Percentiles rank a stretch among this genome's conserved stretches.
Conservation (phyloP, 202 grass and related monocot genomes). For the Cymbopogon flexuosus region DNA sequence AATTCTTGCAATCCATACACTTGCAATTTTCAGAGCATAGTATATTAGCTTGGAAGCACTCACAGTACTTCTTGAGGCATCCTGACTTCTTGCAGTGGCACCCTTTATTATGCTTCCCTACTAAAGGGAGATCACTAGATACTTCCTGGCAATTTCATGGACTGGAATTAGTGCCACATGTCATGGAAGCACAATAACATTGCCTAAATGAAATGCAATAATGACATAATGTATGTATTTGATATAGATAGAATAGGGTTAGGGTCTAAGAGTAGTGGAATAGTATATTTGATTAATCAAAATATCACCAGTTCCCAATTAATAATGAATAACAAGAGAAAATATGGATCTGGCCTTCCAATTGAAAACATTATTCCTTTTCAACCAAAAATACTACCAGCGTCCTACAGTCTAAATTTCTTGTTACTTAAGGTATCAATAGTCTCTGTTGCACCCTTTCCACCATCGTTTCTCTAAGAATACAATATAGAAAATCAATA, state of each 20-base stretch:
- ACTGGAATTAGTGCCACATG: constrained; percentile 27
- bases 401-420: background rate
- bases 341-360: background rate
- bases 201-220: constrained; percentile 14
- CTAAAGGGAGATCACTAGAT: constrained; percentile 59
- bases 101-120: constrained; percentile 97
- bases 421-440: background rate
- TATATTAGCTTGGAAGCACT: constrained; percentile 97
- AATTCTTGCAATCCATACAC: constrained; percentile 98
- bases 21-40: constrained; percentile 99
- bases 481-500: background rate
- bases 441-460: background rate
- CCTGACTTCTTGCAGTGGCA: constrained; percentile 99
- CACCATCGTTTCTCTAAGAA: background rate
- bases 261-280: background rate
- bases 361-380: constrained; percentile 16
- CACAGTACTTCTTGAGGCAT: constrained; percentile 97
- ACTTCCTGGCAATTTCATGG: constrained; percentile 55
- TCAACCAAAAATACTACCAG: constrained; percentile 15
- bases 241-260: background rate
- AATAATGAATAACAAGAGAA: background rate
- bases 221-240: background rate
- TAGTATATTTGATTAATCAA: background rate
- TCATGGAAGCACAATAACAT: constrained; percentile 13
- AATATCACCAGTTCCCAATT: background rate